Evolutionary conservation across 2,329 filamentous ascomycete genomes (phyloP), one percentile per base, ranked within the genome.

Genomic region (Cytospora leucostoma): DNA sequence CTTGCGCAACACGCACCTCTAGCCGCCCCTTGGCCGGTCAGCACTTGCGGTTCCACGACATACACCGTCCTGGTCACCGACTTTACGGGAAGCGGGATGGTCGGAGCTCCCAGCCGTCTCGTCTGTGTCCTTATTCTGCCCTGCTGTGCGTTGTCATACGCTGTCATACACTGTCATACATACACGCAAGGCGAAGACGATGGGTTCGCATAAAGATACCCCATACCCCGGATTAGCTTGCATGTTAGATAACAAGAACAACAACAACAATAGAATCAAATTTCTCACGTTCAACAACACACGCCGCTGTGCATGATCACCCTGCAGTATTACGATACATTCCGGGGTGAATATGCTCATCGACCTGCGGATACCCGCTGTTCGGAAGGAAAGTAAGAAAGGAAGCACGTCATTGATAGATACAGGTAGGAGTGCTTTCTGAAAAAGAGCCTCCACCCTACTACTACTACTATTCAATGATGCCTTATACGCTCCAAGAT

Each of bases 141-240:
- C 59, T 49, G 40, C 38, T 19, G 15, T 38, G 21, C 37, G 59
- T 51, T 55, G 59, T 61, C 51, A 61, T 33, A 55, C 59, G 50
- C 47, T 52, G 37, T 27, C 27, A 27, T 27, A 27, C 27, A 3
- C 47, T 52, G 37, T 27, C 27, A 27, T 27, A 27, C 27, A 3
- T 27, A 27, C 27, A 27, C 27, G 27, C 19, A 61, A 17, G 17
- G 35, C 47, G 55, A 50, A 59, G 40, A 50, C 34, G 27, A 37
- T 19, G 53, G 51, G 33, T 59, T 63, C 53, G 59, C 63, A 65
- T 65, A 50, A 59, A 59, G 63, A 65, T 65, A 65, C 63, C 62
- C 62, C 62, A 34, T 54, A 56, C 19, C 32, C 61, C 40, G 58
- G 27, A 56, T 50, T 55, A 35, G 52, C 27, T 59, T 49, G 34